Conservation (phyloP, 208 protist genomes). For the Crithidia expoeki region DNA sequence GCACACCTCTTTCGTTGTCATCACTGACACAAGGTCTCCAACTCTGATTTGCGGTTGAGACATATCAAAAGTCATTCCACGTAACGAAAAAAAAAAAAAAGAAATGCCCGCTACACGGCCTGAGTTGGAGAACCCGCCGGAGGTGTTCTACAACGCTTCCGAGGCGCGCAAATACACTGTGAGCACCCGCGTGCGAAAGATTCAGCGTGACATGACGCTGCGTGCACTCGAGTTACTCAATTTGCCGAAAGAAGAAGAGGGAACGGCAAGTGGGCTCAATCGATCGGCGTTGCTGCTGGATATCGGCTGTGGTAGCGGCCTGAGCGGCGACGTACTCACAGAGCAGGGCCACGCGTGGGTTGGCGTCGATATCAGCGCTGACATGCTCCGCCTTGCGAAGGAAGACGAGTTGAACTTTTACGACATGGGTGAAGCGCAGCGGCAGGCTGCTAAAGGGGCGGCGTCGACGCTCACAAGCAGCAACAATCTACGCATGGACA, state of each 20-base stretch:
- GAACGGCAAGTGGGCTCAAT: constrained; percentile 25
- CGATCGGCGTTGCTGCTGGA: constrained; percentile 94
- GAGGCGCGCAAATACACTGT: constrained; percentile 95
- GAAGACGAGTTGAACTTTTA: constrained; percentile 71
- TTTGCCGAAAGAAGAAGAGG: constrained; percentile 65
- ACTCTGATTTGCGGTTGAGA: no score
- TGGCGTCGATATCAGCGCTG: constrained; percentile 96
- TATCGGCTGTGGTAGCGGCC: constrained; percentile 98
- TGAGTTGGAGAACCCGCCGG: constrained; percentile 93
- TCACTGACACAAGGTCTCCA: no score
- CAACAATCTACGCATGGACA: constrained; percentile 44
- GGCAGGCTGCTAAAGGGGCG: constrained; percentile 17
- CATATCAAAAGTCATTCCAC: no score
- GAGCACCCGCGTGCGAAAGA: constrained; percentile 95
- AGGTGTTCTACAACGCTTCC: constrained; percentile 96
- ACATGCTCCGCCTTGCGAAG: constrained; percentile 95
- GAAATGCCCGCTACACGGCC: constrained; percentile 80
- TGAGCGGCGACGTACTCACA: constrained; percentile 96
- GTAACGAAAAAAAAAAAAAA: constrained; percentile 23
- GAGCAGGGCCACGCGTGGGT: constrained; percentile 96
- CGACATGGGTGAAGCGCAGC: constrained; percentile 24
- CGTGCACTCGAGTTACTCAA: constrained; percentile 97
- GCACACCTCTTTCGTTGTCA: constrained; percentile 4
- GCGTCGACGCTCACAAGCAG: constrained; percentile 27
- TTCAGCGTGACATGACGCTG: constrained; percentile 98